Base-by-base conservation (phyloP, 1,284 basidiomycete genomes). In the Laetiporus sulphureus region DNA sequence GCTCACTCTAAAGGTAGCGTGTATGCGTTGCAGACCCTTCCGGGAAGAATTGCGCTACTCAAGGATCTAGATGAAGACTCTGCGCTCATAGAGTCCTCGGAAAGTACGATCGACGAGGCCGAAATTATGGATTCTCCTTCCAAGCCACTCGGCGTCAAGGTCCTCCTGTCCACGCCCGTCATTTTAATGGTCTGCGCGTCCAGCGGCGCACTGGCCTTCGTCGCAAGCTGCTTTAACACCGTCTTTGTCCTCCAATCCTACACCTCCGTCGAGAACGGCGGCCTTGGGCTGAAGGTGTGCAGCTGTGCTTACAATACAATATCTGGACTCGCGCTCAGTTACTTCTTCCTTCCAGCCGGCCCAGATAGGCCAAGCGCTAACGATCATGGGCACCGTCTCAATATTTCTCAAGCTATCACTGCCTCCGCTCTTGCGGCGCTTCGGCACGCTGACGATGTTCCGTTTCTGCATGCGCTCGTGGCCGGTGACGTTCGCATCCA, bases 171-270 rank as follows among this genome's bases (percentile, higher is more conserved):
- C 3, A 64, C 73, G 30, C 75, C 77, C 2, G 64, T 72, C 43
- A 72, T 83, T 27, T 66, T 68, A 27, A 68, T 72, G 15, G 53
- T 83, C 38, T 68, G 72, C 49, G 50, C 64, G 18, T 78, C 78
- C n/a, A 76, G 75, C 12, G 74, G 69, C 49, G 67, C 70, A 5
- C 63, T 83, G n/a, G 69, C 67, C 41, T 79, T 79, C 57, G 60
- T 76, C 21, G 59, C 63, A 2, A 71, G 75, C 0, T 69, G 71
- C 5, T 84, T 80, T 51, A 80, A 79, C 41, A 73, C 73, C 15
- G 66, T 79, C 4, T 83, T 83, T 53, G 77, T 81, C 19, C 66
- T 84, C 38, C 77, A 79, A 50, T 77, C 75, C 38, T 84, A 79
- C 54, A 72, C 78, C 11, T 68, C 76, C 5, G 57, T 82, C 32